A percentile compares a stretch with the other conserved stretches of the same genome.
Conservation (phyloP, 2,329 filamentous ascomycete species). For the Cladosporium sp. region DNA sequence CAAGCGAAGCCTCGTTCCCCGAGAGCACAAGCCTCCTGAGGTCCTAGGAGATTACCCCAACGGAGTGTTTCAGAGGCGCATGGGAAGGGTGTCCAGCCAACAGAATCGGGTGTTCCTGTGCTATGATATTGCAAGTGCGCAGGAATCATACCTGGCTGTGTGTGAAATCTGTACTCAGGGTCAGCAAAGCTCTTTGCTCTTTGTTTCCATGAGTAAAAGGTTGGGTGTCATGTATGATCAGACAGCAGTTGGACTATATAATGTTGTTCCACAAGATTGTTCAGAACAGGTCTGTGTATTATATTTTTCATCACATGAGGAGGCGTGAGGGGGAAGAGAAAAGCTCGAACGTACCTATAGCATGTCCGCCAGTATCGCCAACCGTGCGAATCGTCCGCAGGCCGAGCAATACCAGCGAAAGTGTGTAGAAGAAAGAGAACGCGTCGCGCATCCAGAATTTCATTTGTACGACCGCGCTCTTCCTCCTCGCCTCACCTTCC, state of each 20-base stretch:
- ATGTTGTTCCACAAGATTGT: constrained; percentile 10
- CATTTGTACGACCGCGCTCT: not conserved
- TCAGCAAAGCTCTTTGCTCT: not conserved
- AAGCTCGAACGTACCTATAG: not conserved
- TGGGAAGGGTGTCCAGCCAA: too few relatives aligned
- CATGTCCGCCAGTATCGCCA: not conserved
- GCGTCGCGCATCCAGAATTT: not conserved
- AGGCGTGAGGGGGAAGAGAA: not conserved
- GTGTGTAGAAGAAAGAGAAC: not conserved
- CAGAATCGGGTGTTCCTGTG: too few relatives aligned
- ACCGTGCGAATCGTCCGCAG: not conserved
- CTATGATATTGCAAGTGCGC: not conserved
- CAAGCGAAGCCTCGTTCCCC: too few relatives aligned
- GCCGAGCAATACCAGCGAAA: not conserved
- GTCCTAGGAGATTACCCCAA: too few relatives aligned
- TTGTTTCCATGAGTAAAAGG: not conserved
- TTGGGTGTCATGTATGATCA: constrained; percentile 2
- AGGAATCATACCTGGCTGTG: not conserved
- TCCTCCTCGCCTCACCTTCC: not conserved
- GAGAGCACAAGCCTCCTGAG: too few relatives aligned
- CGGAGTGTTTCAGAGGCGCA: too few relatives aligned
- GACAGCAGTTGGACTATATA: constrained; percentile 14
- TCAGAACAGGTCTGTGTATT: constrained; percentile 13
- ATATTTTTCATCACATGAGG: constrained; percentile 10
- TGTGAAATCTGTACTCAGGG: too few relatives aligned